Evolutionary conservation across 352 stramenopile genomes (phyloP), one percentile per base, ranked within the genome.

Genomic region (Phytophthora palmivora): DNA sequence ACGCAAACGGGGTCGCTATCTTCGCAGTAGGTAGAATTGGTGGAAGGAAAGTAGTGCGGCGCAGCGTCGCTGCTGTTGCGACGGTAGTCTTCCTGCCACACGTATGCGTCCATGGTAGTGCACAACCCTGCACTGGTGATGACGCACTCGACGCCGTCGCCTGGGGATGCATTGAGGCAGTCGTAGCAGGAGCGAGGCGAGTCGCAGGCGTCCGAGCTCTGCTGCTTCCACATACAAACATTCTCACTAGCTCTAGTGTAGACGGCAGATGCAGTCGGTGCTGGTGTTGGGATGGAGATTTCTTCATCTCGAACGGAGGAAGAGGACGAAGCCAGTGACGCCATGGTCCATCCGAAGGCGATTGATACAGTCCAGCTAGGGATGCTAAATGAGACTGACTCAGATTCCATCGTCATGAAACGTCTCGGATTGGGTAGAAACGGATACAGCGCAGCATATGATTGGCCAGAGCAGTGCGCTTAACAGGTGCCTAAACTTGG

Each of bases 1-100:
- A 46, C 42, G 24, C 55, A 68, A 16, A 62, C 55, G 12, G 62
- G 36, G 55, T 79, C 67, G 18, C 21, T 65, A 10, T 19, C 36
- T 21, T 78, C 61, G 60, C 76, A 86, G 63, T 86, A 86, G 2
- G 71, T 76, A 19, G 68, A 59, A 43, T 78, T 74, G 70, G 49
- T 32, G 12, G 63, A 62, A 21, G 70, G 66, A 34, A 72, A 78
- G 48, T 70, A 82, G 63, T 72, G 63, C 14, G 58, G 5, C 2
- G 54, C 64, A n/a, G 22, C 43, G n/a, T 42, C 49, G 38, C 58
- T 76, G 19, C 32, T 22, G 34, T 76, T 73, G n/a, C 57, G 50
- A 8, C 68, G 63, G 36, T 70, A 76, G 68, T 76, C 68, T 9
- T 72, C 15, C n/a, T 71, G 47, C 48, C 43, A 63, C 12, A 73